Base-by-base conservation (phyloP, 2,329 filamentous ascomycete genomes). In the Diaporthe australafricana region DNA sequence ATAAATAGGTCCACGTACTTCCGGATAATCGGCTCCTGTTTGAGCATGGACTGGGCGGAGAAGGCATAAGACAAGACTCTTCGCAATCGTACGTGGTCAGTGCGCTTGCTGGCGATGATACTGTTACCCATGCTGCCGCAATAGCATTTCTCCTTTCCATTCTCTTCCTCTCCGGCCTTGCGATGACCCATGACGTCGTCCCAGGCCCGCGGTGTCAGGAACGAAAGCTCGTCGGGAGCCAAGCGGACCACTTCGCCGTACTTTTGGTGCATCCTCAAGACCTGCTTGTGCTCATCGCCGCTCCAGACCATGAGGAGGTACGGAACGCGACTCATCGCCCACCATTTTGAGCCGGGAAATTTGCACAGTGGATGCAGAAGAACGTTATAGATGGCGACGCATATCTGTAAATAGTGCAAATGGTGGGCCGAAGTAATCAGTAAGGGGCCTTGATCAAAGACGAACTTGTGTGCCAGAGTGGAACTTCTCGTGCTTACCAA, bases 381-480 rank as follows among this genome's bases (percentile, higher is more conserved):
- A 22, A 66, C 22, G 25, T 50, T 66, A 11, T 66, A 66, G n/a
- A 66, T 14, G 27, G 72, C 30, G 38, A 68, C 45, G 55, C 52
- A 35, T 42, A 77, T 11, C 45, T 48, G 42, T 6, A 32, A n/a
- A 32, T 2, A 32, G 25, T 14, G n/a, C 5, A 50, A 4, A 5
- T 35, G 32, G 9, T 9, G 32, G 32, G 32, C 32, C 5, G 5
- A 9, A 22, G 22, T 50, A 8, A 27, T 50, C 25, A 14, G 11
- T 25, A 8, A 25, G 22, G 22, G n/a, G 22, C 47, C 47, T 14
- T 50, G 5, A 35, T 35, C 12, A 22, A 3, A 25, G 9, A 50
- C 9, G 4, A 50, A 14, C 22, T 3, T 25, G 5, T 12, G 4
- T 50, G 11, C 22, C 14, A 3, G 8, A 27, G 22, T 30, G 11